phyloP scores from a whole-genome alignment of 1,284 basidiomycete genomes.

The Hymenochaete sp. region DNA sequence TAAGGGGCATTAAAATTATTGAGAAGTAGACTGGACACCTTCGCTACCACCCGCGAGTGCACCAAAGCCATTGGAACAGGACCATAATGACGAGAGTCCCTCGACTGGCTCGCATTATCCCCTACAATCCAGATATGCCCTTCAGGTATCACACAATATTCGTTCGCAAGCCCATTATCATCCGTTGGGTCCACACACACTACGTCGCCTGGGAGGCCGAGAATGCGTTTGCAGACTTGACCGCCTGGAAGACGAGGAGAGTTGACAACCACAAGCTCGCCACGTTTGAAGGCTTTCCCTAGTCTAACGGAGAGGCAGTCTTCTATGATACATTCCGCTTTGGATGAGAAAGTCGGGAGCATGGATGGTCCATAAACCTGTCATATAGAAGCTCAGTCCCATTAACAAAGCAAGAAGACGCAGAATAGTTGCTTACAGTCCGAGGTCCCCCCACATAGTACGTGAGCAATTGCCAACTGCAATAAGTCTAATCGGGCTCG shows the following conservation, averaged over 20 bases:
- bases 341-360: conserved; percentile 68
- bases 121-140: conserved; percentile 91
- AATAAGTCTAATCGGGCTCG: conserved; percentile 26
- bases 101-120: conserved; percentile 79
- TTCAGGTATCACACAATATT: conserved; percentile 68
- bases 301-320: conserved; percentile 49
- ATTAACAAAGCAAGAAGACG: not conserved
- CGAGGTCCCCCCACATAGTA: conserved; percentile 52
- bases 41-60: conserved; percentile 67
- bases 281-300: conserved; percentile 48
- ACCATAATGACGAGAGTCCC: conserved; percentile 86
- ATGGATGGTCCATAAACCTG: conserved; percentile 69
- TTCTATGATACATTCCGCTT: conserved; percentile 57
- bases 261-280: conserved; percentile 74
- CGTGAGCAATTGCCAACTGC: conserved; percentile 48
- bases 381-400: not conserved
- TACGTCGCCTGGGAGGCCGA: conserved; percentile 86
- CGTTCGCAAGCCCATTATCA: conserved; percentile 46
- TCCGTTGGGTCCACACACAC: conserved; percentile 82
- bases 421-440: conserved; percentile 31
- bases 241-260: conserved; percentile 67
- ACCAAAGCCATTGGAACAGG: conserved; percentile 84
- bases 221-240: conserved; percentile 83
- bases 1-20: too few relatives aligned
- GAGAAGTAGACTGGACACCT: conserved; percentile 39